Base-by-base conservation (phyloP, 768 basidiomycete species). In the Lactarius psammicola region DNA sequence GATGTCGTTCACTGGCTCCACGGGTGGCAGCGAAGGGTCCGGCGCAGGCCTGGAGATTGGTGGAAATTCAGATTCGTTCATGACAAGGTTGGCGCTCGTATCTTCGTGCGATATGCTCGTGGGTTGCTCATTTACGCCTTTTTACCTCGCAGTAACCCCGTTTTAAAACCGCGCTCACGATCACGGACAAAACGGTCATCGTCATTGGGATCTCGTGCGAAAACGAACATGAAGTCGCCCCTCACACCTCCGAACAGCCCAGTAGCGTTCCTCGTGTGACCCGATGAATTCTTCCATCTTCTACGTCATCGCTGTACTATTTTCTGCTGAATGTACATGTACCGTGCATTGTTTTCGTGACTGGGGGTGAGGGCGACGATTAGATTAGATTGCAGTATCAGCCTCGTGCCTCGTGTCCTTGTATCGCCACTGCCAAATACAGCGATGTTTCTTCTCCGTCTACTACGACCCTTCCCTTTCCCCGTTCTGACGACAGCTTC, bases 1-100 rank as follows among this genome's bases (percentile, higher is more conserved):
- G 31, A 69, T 62, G 68, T 63, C 69, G 40, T 70, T 70, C 33
- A 31, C 56, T 34, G 66, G 68, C 31, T 34, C 68, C 57, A 49
- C 60, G 30, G 56, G 15, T n/a, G 33, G 42, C 36, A 38, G 53
- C 33, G 64, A 66, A 17, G 58, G 63, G 28, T 26, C 54, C 44
- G 66, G 44, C 59, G 51, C 56, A 57, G 61, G 40, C 56, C 49
- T 58, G 56, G 65, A 28, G 51, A 62, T 42, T 57, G 61, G 57
- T 57, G 66, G 66, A 34, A 55, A 63, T 59, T 44, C 58, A 20
- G 34, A 54, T 54, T 63, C 66, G 56, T 55, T 44, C 61, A 31
- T 38, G 53, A 59, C 57, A 55, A 67, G 66, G 66, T 67, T 59
- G 56, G 66, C 40, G 8, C 61, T n/a, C 30, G 31, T 44, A 23